phyloP scores from a whole-genome alignment of 2,329 filamentous ascomycete genomes.

The Pleurostoma richardsiae region DNA sequence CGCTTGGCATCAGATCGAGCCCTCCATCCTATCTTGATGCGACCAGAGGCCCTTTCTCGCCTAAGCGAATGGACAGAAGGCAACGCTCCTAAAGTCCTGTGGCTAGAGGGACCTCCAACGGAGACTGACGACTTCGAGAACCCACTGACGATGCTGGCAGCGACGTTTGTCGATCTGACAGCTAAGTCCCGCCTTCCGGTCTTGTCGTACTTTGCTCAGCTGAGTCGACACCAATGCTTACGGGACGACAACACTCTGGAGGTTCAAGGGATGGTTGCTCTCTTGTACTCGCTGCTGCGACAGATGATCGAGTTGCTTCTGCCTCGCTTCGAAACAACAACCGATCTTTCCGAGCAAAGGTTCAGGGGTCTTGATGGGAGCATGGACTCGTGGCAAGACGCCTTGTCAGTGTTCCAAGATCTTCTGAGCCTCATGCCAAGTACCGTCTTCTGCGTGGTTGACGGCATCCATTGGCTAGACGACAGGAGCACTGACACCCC shows the following conservation, averaged over 20 bases:
- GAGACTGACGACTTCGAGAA: constrained; percentile 3
- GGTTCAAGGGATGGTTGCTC: not conserved
- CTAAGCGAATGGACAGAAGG: constrained; percentile 2
- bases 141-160: constrained; percentile 6
- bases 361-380: not conserved
- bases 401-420: not conserved
- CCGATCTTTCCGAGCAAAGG: not conserved
- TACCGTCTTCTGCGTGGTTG: constrained; percentile 1
- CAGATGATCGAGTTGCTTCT: constrained; percentile 3
- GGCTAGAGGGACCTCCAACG: constrained; percentile 7
- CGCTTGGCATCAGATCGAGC: not conserved
- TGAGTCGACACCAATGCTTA: too few relatives aligned
- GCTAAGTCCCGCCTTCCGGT: not conserved
- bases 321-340: not conserved
- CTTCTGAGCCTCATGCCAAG: not conserved
- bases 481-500: not conserved
- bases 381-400: not conserved
- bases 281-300: constrained; percentile 1
- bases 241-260: not conserved
- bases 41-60: not conserved
- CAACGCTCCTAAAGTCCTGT: not conserved
- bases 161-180: constrained; percentile 3
- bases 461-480: constrained; percentile 3
- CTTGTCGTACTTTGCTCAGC: constrained; percentile 10
- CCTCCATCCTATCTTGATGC: not conserved